phyloP scores from a whole-genome alignment of 2,329 filamentous ascomycete genomes.

The Lasiodiplodia theobromae region DNA sequence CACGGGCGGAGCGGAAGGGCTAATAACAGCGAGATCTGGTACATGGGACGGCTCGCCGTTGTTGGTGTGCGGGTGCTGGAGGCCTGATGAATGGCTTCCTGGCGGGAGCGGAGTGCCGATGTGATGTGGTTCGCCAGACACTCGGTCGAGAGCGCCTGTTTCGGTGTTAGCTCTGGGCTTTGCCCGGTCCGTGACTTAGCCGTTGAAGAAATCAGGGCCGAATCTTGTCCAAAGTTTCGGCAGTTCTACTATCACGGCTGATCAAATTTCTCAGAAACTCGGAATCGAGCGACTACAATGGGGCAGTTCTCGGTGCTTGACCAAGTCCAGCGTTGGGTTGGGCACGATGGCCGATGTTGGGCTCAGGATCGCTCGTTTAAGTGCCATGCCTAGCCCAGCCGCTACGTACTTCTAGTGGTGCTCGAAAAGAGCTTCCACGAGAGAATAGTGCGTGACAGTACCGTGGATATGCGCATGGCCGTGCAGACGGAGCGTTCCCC shows the following conservation, averaged over 20 bases:
- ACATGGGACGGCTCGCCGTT: slow-evolving; percentile 21
- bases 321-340: not conserved
- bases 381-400: not conserved
- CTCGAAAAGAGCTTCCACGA: not conserved
- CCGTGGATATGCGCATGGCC: not conserved
- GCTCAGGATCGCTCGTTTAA: not conserved
- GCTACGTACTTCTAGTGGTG: not conserved
- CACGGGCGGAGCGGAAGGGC: slow-evolving; percentile 11
- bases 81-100: not conserved
- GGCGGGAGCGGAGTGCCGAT: not conserved
- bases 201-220: not conserved
- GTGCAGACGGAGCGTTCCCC: not conserved
- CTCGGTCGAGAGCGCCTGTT: slow-evolving; percentile 7
- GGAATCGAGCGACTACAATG: not conserved
- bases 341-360: not conserved
- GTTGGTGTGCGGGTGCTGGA: slow-evolving; percentile 7
- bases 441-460: not conserved
- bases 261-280: not conserved
- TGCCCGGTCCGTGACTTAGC: slow-evolving; percentile 11
- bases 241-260: not conserved
- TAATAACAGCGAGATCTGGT: slow-evolving; percentile 3
- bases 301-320: not conserved
- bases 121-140: slow-evolving; percentile 7
- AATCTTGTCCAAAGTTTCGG: not conserved
- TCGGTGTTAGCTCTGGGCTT: slow-evolving; percentile 14